Percentiles rank a stretch among this genome's conserved stretches.
Conservation (phyloP, 2,329 filamentous ascomycete genomes). For the Nothophoma quercina region DNA sequence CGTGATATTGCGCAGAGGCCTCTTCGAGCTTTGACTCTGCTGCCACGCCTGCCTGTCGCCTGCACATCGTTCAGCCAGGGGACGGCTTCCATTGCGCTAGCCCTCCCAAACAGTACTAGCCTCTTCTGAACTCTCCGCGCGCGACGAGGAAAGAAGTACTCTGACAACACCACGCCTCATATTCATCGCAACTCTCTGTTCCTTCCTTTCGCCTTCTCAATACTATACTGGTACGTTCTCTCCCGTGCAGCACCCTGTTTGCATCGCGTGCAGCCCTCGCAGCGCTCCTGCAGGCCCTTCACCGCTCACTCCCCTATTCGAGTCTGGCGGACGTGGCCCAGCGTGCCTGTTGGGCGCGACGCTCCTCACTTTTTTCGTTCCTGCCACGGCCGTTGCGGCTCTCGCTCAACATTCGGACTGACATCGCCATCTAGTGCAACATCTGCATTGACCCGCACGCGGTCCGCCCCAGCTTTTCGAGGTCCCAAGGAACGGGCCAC, state of each 20-base stretch:
- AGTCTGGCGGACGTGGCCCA: constrained; percentile 36
- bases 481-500: constrained; percentile 41
- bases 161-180: constrained; percentile 42
- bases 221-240: constrained; percentile 44
- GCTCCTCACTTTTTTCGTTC: constrained; percentile 20
- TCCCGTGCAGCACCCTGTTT: constrained; percentile 19
- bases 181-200: constrained; percentile 40
- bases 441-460: constrained; percentile 51
- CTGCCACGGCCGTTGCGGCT: constrained; percentile 22
- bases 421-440: constrained; percentile 43
- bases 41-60: constrained; percentile 15
- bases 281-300: constrained; percentile 32
- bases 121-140: constrained; percentile 44
- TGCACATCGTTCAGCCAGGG: constrained; percentile 21
- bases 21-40: constrained; percentile 14
- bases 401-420: constrained; percentile 35
- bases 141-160: constrained; percentile 48
- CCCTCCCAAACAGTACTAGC: constrained; percentile 16
- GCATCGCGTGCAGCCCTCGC: constrained; percentile 30
- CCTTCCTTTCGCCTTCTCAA: constrained; percentile 30
- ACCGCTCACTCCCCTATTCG: constrained; percentile 48
- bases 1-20: constrained; percentile 20
- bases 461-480: constrained; percentile 44
- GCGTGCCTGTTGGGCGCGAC: constrained; percentile 38
- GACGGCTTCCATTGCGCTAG: constrained; percentile 12